Evolutionary conservation across 2,329 filamentous ascomycete genomes (phyloP).

Genomic region (Aspergillus ochraceoroseus): DNA sequence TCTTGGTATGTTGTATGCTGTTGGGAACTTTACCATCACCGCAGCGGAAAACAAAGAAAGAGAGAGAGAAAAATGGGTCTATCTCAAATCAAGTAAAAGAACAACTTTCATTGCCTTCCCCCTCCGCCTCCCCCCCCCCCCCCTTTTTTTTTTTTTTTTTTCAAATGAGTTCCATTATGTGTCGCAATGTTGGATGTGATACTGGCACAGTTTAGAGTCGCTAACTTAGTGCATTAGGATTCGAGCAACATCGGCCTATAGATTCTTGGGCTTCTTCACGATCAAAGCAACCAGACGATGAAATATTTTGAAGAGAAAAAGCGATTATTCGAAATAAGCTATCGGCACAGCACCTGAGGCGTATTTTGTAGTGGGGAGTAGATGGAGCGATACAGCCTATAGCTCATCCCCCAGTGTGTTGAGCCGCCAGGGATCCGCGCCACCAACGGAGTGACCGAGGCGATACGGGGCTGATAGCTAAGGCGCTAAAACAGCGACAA

Average conservation of each 20-base stretch:
- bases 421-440: conserved; percentile 11
- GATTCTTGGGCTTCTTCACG: conserved; percentile 6
- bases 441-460: conserved; percentile 9
- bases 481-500: conserved; percentile 15
- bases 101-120: neutral
- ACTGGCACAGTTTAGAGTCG: conserved; percentile 7
- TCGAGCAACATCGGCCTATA: conserved; percentile 11
- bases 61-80: neutral
- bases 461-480: conserved; percentile 13
- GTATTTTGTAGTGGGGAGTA: neutral
- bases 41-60: conserved; percentile 1
- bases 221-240: conserved; percentile 10
- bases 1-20: neutral
- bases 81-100: conserved; percentile 8
- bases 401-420: conserved; percentile 1
- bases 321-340: conserved; percentile 6
- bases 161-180: neutral
- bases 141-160: too few species aligned
- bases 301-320: neutral
- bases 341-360: conserved; percentile 7
- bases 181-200: conserved; percentile 10
- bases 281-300: conserved; percentile 3
- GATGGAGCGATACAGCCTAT: conserved; percentile 1
- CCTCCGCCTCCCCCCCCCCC: too few species aligned
- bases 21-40: conserved; percentile 1